Evolutionary conservation across 768 basidiomycete genomes (phyloP), one percentile per base, ranked within the genome.

Genomic region (Rossbeevera mucosa): DNA sequence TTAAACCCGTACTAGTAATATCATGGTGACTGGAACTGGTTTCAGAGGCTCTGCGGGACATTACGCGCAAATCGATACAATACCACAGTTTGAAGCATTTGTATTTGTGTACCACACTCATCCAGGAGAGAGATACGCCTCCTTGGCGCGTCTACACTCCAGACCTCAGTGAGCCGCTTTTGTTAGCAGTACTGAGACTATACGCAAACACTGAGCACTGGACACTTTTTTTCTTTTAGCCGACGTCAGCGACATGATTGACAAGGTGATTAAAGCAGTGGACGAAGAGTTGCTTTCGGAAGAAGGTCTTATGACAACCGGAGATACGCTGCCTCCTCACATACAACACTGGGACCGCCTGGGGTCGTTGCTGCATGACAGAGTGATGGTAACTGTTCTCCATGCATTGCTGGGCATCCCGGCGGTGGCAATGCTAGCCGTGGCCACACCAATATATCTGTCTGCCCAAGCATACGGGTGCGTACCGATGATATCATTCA

Each of bases 331-430:
- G 0, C 33, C 16, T 33, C 33, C 33, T 33, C 33, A 33, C 14
- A 33, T 33, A n/a, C 3, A 33, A 33, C 33, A 33, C 33, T 33
- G 33, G 33, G 33, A n/a, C 33, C 33, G n/a, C n/a, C n/a, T 33
- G n/a, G 33, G 33, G n/a, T 9, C n/a, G n/a, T n/a, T 33, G 16
- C 16, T 33, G 33, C 16, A 16, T 4, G 16, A 33, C 33, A n/a
- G 8, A 2, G 33, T 8, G 33, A 33, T 33, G 33, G 33, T 48
- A 14, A 43, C 14, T 2, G 29, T 59, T 12, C 42, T 51, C 1
- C 46, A 44, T 4, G 24, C 42, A 9, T 30, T 59, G 11, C 25
- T 59, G 5, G 53, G 48, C 2, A 38, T 51, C 8, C 57, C 56
- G 4, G 49, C 38, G 4, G 16, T 26, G 9, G 43, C 43, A 5